Conservation (phyloP, 2,329 filamentous ascomycete genomes). For the Sclerotinia minor region DNA sequence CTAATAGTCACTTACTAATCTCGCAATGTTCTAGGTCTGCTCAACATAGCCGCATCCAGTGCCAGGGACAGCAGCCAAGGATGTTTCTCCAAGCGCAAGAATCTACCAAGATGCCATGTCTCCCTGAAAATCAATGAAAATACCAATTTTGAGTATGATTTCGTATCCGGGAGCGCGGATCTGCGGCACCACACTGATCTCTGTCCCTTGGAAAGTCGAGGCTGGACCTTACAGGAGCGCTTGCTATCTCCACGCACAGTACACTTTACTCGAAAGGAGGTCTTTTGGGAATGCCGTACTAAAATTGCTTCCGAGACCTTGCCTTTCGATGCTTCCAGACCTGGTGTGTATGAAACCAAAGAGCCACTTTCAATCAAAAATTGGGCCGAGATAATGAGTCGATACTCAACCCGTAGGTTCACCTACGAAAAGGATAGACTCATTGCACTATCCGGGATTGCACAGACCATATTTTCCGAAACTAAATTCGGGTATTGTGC, state of each 20-base stretch:
- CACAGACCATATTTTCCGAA: background rate
- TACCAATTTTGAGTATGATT: background rate
- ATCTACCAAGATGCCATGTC: background rate
- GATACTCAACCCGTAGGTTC: background rate
- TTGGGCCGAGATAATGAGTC: background rate
- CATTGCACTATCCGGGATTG: background rate
- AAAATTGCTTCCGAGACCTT: background rate
- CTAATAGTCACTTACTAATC: no score
- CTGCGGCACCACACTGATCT: fast-evolving
- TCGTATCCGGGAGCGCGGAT: fast-evolving
- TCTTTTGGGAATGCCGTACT: background rate
- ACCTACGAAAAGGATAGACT: background rate
- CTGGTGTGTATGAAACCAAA: no score
- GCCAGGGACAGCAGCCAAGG: background rate
- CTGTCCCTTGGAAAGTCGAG: background rate
- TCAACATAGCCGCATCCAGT: background rate
- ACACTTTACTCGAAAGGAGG: background rate
- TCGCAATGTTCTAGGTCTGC: background rate
- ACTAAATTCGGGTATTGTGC: background rate
- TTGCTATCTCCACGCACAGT: background rate
- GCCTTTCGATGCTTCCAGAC: background rate
- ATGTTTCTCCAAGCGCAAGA: background rate
- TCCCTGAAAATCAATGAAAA: background rate
- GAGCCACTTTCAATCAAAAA: background rate
- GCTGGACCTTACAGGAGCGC: background rate